Conservation (phyloP, 805 yeast genomes). For the Wickerhamomyces chaumierensis region DNA sequence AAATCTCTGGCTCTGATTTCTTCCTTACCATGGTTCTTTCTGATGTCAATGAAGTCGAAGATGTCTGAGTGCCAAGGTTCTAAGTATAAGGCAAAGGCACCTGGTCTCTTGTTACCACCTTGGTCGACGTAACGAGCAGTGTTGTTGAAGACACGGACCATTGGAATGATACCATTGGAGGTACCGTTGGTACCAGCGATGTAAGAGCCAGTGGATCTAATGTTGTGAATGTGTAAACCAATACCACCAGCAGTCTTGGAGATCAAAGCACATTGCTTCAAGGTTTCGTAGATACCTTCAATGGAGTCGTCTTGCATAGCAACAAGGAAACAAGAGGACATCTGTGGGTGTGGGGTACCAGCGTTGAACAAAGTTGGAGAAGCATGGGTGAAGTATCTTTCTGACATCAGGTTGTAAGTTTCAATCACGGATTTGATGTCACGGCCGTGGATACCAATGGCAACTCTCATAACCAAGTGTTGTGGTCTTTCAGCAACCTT, state of each 20-base stretch:
- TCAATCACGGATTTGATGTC: constrained; percentile 59
- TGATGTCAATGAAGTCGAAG: constrained; percentile 74
- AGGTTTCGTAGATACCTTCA: constrained; percentile 87
- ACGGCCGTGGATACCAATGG: constrained; percentile 78
- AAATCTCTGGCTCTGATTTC: constrained; percentile 89
- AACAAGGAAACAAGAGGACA: constrained; percentile 86
- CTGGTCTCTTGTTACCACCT: constrained; percentile 97
- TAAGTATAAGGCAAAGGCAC: constrained; percentile 87
- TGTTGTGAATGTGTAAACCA: constrained; percentile 81
- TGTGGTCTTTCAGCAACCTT: constrained; percentile 83
- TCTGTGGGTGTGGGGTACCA: constrained; percentile 74
- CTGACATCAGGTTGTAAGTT: constrained; percentile 83
- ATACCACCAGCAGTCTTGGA: constrained; percentile 95
- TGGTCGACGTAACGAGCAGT: constrained; percentile 97
- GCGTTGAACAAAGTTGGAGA: constrained; percentile 96
- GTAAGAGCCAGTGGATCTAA: constrained; percentile 81
- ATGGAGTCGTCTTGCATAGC: constrained; percentile 92
- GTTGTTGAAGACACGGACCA: constrained; percentile 90
- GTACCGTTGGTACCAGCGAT: constrained; percentile 91
- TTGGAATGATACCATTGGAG: constrained; percentile 87
- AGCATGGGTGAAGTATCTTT: constrained; percentile 82
- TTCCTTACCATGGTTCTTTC: constrained; percentile 94
- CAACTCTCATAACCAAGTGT: constrained; percentile 80
- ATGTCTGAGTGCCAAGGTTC: constrained; percentile 98
- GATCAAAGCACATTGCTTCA: constrained; percentile 80